Percentiles rank a stretch among this genome's conserved stretches.
Evolutionary conservation across 164 flowering plant genomes (phyloP).

Genomic region (Nelumbo lutea): DNA sequence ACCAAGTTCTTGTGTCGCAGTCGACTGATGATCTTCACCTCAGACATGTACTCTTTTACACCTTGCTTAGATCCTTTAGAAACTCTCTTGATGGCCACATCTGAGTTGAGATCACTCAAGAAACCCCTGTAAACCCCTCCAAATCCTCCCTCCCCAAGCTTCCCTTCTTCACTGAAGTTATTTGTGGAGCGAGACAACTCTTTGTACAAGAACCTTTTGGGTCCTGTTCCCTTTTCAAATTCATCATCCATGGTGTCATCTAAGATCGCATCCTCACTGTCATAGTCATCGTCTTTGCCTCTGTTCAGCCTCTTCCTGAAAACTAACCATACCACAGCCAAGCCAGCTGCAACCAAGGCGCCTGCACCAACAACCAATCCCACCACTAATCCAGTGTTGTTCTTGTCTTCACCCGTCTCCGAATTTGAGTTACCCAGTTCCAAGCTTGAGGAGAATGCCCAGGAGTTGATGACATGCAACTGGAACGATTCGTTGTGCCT

Average conservation of each 20-base stretch:
- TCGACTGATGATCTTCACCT: too few species aligned
- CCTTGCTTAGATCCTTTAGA: too few species aligned
- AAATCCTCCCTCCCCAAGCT: slow-evolving; percentile 16
- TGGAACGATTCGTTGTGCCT: slow-evolving; percentile 7
- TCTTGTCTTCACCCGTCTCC: slow-evolving; percentile 9
- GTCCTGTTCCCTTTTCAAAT: slow-evolving; percentile 10
- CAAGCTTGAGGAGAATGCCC: slow-evolving; percentile 42
- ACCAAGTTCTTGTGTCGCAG: too few species aligned
- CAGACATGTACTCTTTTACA: too few species aligned
- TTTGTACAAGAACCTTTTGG: slow-evolving; percentile 20
- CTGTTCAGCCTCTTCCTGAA: slow-evolving; percentile 1
- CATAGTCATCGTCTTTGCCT: not conserved
- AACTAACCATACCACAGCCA: slow-evolving; percentile 5
- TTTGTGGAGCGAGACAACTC: slow-evolving; percentile 18
- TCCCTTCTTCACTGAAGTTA: slow-evolving; percentile 21
- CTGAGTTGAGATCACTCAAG: slow-evolving; percentile 3
- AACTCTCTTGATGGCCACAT: too few species aligned
- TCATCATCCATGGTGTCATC: not conserved
- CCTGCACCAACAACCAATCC: slow-evolving; percentile 5
- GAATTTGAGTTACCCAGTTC: slow-evolving; percentile 25
- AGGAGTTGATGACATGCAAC: slow-evolving; percentile 27
- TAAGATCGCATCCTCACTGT: slow-evolving; percentile 4
- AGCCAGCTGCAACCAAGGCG: not conserved
- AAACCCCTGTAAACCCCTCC: slow-evolving; percentile 17
- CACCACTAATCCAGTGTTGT: not conserved